phyloP scores from a whole-genome alignment of 2,329 filamentous ascomycete species.

The Colletotrichum cereale region DNA sequence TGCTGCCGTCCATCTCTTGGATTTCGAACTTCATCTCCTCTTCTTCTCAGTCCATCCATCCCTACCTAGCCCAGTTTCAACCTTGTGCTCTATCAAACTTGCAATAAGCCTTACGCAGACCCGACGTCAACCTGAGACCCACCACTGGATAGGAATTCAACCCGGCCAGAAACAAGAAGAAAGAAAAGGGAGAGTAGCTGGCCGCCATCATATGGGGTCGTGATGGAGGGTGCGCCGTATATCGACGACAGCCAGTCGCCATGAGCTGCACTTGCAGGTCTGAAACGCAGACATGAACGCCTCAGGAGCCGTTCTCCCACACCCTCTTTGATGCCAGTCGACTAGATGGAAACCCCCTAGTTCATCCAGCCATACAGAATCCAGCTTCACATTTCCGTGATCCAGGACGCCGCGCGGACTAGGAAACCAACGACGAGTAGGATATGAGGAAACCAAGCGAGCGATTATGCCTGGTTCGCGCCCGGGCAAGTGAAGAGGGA shows the following conservation, averaged over 20 bases:
- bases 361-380: conserved; percentile 17
- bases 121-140: conserved; percentile 25
- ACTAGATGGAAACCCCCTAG: background rate
- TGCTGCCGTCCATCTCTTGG: background rate
- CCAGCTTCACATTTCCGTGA: conserved; percentile 4
- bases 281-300: conserved; percentile 40
- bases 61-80: background rate
- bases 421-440: background rate
- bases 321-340: conserved; percentile 20
- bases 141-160: background rate
- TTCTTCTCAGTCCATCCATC: background rate
- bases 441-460: background rate
- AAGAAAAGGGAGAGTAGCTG: conserved; percentile 15
- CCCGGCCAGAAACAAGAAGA: background rate
- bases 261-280: conserved; percentile 26
- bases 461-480: background rate
- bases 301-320: conserved; percentile 23
- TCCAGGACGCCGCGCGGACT: conserved; percentile 18
- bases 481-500: background rate
- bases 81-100: background rate
- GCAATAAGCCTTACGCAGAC: conserved; percentile 12
- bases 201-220: conserved; percentile 5
- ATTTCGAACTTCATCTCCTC: background rate
- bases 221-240: conserved; percentile 11
- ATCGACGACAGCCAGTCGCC: conserved; percentile 28